Conservation (phyloP, 495 filamentous ascomycete species). For the Paragyromitra xinjiangensis region DNA sequence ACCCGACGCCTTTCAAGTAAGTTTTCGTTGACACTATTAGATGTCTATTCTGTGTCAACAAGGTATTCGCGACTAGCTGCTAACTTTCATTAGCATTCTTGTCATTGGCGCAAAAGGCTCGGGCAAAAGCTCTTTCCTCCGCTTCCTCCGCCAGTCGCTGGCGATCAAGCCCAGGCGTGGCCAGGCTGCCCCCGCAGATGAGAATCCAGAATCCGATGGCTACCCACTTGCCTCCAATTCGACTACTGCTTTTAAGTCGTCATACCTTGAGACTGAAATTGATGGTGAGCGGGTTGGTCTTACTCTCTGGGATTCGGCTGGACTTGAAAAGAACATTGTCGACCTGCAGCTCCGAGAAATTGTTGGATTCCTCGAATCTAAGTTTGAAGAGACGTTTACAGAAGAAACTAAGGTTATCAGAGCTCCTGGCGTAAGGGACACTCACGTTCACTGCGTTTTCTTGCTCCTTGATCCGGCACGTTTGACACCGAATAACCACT, state of each 20-base stretch:
- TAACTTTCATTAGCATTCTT: conserved; percentile 72
- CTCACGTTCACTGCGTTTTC: conserved; percentile 96
- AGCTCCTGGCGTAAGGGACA: conserved; percentile 91
- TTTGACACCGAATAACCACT: conserved; percentile 69
- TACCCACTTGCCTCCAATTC: conserved; percentile 59
- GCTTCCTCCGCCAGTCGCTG: conserved; percentile 87
- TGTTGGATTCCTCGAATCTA: conserved; percentile 90
- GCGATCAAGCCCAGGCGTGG: conserved; percentile 80
- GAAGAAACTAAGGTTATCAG: conserved; percentile 98
- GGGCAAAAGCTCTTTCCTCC: conserved; percentile 96
- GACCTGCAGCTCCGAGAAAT: conserved; percentile 93
- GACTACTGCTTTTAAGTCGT: conserved; percentile 60
- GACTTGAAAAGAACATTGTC: conserved; percentile 90
- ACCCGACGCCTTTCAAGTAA: conserved; percentile 98
- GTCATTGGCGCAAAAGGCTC: conserved; percentile 87
- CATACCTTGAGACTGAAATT: conserved; percentile 92
- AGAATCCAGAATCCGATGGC: conserved; percentile 59
- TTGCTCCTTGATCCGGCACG: conserved; percentile 88
- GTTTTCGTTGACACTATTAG: conserved; percentile 57
- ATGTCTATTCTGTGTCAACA: conserved; percentile 17
- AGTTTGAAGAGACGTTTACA: conserved; percentile 96
- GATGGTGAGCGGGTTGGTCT: conserved; percentile 91
- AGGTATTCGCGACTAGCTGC: background rate
- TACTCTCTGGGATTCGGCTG: conserved; percentile 95
- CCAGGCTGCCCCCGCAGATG: conserved; percentile 63